These are phyloP conservation scores for Auriscalpium microsporum DNA, from an alignment of 768 basidiomycete genomes.

Conservation along the genomic window DNA sequence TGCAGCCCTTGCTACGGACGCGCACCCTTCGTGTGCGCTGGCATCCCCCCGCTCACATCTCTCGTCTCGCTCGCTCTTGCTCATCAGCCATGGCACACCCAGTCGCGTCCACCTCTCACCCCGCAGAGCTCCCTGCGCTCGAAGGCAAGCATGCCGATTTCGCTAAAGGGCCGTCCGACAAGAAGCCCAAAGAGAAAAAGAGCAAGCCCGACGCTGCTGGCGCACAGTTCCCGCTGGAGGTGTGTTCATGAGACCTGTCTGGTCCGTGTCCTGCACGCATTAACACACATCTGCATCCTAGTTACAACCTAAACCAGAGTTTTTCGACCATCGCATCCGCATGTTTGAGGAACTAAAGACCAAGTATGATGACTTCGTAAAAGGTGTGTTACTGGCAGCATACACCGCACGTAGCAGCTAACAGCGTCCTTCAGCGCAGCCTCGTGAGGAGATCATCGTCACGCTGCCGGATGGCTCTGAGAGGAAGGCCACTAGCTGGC, in stretches of 20 bases:
- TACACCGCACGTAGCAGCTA: background rate
- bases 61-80: constrained; percentile 11
- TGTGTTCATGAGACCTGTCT: constrained; percentile 20
- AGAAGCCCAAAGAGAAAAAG: constrained; percentile 38
- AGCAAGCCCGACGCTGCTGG: constrained; percentile 24
- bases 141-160: constrained; percentile 1
- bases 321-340: constrained; percentile 83
- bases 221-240: constrained; percentile 58
- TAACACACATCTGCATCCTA: constrained; percentile 23
- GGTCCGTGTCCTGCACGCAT: background rate
- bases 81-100: constrained; percentile 39
- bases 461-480: constrained; percentile 83
- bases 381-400: constrained; percentile 38
- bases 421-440: constrained; percentile 46
- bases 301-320: constrained; percentile 78
- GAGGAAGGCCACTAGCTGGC: constrained; percentile 83
- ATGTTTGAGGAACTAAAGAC: constrained; percentile 83
- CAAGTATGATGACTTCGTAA: constrained; percentile 74
- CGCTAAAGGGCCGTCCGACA: constrained; percentile 17
- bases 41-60: constrained; percentile 5
- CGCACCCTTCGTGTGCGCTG: too few relatives aligned
- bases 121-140: constrained; percentile 38
- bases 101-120: constrained; percentile 46
- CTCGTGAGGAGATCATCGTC: constrained; percentile 74
- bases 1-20: constrained; percentile 13